Percentiles rank a stretch among this genome's conserved stretches.
These are phyloP conservation scores for Emmonsiellopsis sp. DNA, from an alignment of 2,329 filamentous ascomycete species.

Conservation along the genomic window DNA sequence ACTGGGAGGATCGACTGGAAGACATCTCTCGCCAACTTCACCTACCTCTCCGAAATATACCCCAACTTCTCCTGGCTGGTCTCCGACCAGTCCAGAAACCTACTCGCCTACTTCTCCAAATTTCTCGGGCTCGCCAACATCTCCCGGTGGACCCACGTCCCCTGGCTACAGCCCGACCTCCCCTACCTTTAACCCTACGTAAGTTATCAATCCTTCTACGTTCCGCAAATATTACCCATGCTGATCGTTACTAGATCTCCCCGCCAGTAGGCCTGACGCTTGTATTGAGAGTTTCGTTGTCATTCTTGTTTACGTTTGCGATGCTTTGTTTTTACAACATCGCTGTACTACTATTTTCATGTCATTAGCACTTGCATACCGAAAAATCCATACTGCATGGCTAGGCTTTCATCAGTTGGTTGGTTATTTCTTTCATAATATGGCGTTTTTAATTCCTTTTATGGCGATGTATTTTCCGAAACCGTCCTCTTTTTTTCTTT, in stretches of 20 bases:
- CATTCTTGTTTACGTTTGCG: neutral
- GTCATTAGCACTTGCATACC: conserved; percentile 20
- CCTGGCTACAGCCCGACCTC: conserved; percentile 38
- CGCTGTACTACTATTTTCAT: conserved; percentile 31
- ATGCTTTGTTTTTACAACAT: conserved; percentile 15
- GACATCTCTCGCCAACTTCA: conserved; percentile 36
- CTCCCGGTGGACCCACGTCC: conserved; percentile 31
- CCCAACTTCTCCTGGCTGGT: conserved; percentile 46
- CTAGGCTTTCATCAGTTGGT: conserved; percentile 26
- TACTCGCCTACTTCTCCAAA: conserved; percentile 44
- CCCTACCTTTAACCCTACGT: conserved; percentile 36
- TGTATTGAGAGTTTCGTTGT: neutral
- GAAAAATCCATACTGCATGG: conserved; percentile 29
- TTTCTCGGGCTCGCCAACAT: conserved; percentile 38
- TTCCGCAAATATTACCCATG: neutral
- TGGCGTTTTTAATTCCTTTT: conserved; percentile 14
- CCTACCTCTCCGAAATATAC: conserved; percentile 48
- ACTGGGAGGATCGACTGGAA: conserved; percentile 30
- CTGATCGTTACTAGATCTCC: conserved; percentile 24
- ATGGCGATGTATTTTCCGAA: conserved; percentile 8
- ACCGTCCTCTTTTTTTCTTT: conserved; percentile 15
- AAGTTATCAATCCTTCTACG: conserved; percentile 15
- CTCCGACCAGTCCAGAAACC: conserved; percentile 37
- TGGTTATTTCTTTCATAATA: conserved; percentile 29
- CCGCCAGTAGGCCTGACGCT: conserved; percentile 25